phyloP scores from a whole-genome alignment of 352 stramenopile genomes.

The Phytopythium aichiense region DNA sequence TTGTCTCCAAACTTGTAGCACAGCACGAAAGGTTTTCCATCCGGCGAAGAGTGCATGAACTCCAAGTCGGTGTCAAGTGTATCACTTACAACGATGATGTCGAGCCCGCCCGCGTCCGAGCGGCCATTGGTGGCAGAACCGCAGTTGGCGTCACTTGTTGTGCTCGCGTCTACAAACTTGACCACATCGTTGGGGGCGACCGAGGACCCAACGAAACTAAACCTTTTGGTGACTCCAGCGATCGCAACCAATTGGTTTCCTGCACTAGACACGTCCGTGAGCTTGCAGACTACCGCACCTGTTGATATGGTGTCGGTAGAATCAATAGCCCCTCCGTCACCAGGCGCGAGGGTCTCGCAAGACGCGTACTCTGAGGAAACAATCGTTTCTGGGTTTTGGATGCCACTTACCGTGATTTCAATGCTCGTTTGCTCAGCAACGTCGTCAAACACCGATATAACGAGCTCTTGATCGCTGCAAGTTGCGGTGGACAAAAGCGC shows the following conservation, averaged over 20 bases:
- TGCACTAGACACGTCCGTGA: conserved; percentile 33
- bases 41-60: conserved; percentile 42
- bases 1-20: conserved; percentile 75
- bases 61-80: conserved; percentile 21
- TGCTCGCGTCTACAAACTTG: conserved; percentile 63
- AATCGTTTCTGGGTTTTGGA: conserved; percentile 44
- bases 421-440: conserved; percentile 34
- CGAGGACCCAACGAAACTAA: conserved; percentile 40
- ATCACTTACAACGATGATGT: conserved; percentile 19
- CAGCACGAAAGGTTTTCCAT: conserved; percentile 35
- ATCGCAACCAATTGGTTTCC: conserved; percentile 50
- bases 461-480: conserved; percentile 34
- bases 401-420: conserved; percentile 26
- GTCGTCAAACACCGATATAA: conserved; percentile 27
- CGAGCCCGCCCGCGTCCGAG: conserved; percentile 49
- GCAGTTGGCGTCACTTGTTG: conserved; percentile 52
- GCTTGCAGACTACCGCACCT: conserved; percentile 26
- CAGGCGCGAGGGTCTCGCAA: conserved; percentile 20
- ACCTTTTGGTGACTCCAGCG: conserved; percentile 39
- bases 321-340: conserved; percentile 47
- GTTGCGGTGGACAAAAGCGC: conserved; percentile 15
- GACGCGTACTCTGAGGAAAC: conserved; percentile 21
- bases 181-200: conserved; percentile 37
- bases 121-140: conserved; percentile 25
- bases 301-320: conserved; percentile 27